Percentiles rank a stretch among this genome's conserved stretches.
Conservation (phyloP, 441 rosid species). For the Erysimum pusillum region DNA sequence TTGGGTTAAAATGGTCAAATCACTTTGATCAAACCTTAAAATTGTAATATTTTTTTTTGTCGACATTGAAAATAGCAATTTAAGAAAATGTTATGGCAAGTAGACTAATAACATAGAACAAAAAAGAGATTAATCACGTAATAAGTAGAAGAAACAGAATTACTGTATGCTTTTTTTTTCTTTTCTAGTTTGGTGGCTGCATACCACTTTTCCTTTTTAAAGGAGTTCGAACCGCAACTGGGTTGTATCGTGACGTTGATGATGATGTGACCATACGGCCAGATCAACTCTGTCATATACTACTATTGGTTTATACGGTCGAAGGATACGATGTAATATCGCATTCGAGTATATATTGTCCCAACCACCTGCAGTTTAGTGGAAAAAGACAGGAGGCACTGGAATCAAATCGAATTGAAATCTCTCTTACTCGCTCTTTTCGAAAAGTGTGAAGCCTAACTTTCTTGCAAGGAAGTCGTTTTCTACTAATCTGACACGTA, state of each 20-base stretch:
- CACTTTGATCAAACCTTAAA: not conserved
- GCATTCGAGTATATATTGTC: conserved; percentile 2
- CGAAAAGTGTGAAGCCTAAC: not conserved
- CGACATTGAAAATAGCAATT: not conserved
- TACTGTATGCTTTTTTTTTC: not conserved
- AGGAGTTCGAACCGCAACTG: not conserved
- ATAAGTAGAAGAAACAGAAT: not conserved
- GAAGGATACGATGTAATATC: conserved; percentile 9
- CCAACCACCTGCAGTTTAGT: not conserved
- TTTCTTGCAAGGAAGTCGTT: not conserved
- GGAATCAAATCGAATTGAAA: conserved; percentile 8
- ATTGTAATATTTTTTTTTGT: not conserved
- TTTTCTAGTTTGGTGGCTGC: not conserved
- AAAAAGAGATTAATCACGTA: not conserved
- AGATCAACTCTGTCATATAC: not conserved
- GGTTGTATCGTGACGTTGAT: not conserved
- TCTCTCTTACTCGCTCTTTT: conserved; percentile 18
- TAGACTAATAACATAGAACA: not conserved
- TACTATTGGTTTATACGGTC: not conserved
- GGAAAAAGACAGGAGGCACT: not conserved
- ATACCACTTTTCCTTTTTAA: not conserved
- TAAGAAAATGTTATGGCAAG: not conserved
- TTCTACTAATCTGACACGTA: conserved; percentile 5
- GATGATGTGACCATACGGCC: not conserved
- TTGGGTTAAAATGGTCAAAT: not conserved